A percentile compares a stretch with the other conserved stretches of the same genome.
These are phyloP conservation scores for Talaromyces sp. DNA, from an alignment of 2,329 filamentous ascomycete species.

Conservation along the genomic window DNA sequence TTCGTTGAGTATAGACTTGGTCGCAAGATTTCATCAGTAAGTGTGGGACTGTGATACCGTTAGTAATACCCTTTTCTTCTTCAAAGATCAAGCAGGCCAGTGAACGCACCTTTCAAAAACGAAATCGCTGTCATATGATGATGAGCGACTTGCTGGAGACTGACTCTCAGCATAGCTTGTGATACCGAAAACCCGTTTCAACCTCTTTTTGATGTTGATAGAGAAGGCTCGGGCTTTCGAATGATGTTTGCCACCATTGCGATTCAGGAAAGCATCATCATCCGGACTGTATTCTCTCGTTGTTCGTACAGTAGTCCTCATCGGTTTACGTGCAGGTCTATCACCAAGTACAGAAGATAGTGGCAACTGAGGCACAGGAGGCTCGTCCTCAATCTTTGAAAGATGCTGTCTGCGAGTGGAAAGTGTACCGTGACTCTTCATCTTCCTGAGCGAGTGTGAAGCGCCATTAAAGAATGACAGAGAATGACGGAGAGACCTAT, in stretches of 20 bases:
- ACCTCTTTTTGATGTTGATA: conserved; percentile 36
- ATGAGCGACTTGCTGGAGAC: conserved; percentile 21
- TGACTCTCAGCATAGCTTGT: conserved; percentile 22
- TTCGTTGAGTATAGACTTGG: conserved; percentile 23
- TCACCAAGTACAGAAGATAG: conserved; percentile 22
- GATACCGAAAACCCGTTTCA: conserved; percentile 38
- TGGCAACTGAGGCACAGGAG: conserved; percentile 17
- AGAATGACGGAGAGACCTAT: conserved; percentile 34
- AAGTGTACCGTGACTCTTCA: conserved; percentile 34
- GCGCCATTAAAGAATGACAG: conserved; percentile 38
- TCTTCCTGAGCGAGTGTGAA: conserved; percentile 19
- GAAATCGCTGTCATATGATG: conserved; percentile 21
- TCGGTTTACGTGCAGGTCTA: conserved; percentile 30
- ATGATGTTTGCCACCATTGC: conserved; percentile 14
- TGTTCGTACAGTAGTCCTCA: conserved; percentile 34
- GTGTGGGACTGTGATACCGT: background rate
- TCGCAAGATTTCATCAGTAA: conserved; percentile 16
- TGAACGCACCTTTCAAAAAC: conserved; percentile 13
- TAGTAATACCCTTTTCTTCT: background rate
- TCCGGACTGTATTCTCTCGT: conserved; percentile 23
- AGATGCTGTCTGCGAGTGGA: background rate
- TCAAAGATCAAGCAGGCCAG: background rate
- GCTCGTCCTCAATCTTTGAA: background rate
- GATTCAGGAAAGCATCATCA: conserved; percentile 10
- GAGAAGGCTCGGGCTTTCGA: conserved; percentile 37